Evolutionary conservation across 1,284 basidiomycete species (phyloP).

Genomic region (Leccinum fuscescens): DNA sequence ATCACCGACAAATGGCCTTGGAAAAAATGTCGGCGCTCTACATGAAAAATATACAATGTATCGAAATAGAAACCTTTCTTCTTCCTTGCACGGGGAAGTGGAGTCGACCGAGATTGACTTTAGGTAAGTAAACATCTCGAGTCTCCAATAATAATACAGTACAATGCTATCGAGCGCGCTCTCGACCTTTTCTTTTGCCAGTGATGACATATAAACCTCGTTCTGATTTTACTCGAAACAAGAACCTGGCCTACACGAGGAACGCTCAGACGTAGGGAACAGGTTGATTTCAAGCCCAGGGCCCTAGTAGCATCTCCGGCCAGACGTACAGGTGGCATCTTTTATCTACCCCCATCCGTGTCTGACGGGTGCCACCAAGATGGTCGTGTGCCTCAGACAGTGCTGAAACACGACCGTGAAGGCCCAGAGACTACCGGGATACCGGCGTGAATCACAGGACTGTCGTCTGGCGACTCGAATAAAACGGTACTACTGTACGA

Average conservation of each 20-base stretch:
- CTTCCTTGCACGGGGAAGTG: background rate
- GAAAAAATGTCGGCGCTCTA: background rate
- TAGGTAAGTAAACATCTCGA: background rate
- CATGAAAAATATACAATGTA: no score
- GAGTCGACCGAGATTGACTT: background rate
- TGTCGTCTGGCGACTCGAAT: background rate
- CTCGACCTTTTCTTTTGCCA: background rate
- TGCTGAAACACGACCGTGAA: background rate
- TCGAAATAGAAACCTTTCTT: background rate
- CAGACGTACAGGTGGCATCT: no score
- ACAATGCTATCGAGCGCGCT: background rate
- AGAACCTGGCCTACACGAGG: background rate
- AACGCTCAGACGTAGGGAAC: background rate
- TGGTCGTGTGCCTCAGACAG: background rate
- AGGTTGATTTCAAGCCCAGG: background rate
- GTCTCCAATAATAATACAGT: background rate
- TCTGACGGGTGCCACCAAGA: background rate
- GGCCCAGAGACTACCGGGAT: background rate
- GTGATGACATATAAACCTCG: background rate
- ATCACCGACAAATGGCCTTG: background rate
- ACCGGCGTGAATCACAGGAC: background rate
- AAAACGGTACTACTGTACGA: no score
- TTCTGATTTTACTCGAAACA: background rate
- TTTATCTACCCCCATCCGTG: no score
- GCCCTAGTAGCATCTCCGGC: no score